phyloP scores from a whole-genome alignment of 2,329 filamentous ascomycete genomes.

The Magnaporthiopsis rhizophila region DNA sequence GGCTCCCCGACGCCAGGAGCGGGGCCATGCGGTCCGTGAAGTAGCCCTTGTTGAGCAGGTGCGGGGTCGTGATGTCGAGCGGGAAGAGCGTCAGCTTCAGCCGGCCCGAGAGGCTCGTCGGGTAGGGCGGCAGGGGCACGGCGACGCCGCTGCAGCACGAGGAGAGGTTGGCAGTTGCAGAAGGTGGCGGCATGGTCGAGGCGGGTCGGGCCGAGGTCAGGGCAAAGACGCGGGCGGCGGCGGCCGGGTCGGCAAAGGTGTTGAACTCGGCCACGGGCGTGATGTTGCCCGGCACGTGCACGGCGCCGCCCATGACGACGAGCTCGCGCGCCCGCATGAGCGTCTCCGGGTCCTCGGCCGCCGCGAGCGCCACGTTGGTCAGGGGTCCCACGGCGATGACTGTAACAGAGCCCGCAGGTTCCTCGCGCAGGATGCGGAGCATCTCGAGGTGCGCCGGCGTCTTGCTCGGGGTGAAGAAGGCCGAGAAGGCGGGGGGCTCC shows the following conservation, averaged over 20 bases:
- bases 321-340: constrained; percentile 87
- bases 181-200: constrained; percentile 66
- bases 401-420: constrained; percentile 77
- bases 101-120: constrained; percentile 49
- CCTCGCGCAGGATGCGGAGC: constrained; percentile 73
- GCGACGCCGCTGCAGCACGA: no score
- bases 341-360: constrained; percentile 78
- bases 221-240: constrained; percentile 68
- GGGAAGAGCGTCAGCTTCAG: constrained; percentile 66
- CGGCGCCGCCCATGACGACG: constrained; percentile 88
- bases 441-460: constrained; percentile 76
- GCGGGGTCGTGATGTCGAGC: constrained; percentile 67
- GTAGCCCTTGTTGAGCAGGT: constrained; percentile 53
- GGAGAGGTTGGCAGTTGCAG: not conserved
- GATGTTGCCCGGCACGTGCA: constrained; percentile 74
- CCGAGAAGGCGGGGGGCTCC: constrained; percentile 37
- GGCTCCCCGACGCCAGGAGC: constrained; percentile 54
- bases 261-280: constrained; percentile 91
- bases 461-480: constrained; percentile 69
- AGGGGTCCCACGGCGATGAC: constrained; percentile 84
- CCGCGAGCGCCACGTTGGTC: constrained; percentile 88
- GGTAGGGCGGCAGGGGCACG: constrained; percentile 51
- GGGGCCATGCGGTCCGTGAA: constrained; percentile 50
- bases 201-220: constrained; percentile 65
- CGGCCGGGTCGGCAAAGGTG: constrained; percentile 77